Conservation (phyloP, 805 yeast genomes). For the Candida takata region DNA sequence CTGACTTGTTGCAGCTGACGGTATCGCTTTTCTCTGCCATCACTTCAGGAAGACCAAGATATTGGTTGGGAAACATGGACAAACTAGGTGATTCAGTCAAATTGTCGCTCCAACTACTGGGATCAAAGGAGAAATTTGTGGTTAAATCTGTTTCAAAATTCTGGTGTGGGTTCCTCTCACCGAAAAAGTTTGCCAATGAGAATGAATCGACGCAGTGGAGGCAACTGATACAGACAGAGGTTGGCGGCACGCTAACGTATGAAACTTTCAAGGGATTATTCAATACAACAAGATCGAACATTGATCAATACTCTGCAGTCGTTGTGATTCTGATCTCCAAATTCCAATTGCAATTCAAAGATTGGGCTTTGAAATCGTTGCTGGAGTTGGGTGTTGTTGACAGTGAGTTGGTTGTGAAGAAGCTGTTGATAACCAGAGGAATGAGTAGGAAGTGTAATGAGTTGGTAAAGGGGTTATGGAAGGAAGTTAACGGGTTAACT, state of each 20-base stretch:
- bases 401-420: conserved; percentile 43
- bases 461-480: conserved; percentile 58
- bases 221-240: conserved; percentile 25
- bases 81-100: conserved; percentile 21
- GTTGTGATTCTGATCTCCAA: conserved; percentile 43
- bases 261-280: conserved; percentile 37
- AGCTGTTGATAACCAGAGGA: conserved; percentile 58
- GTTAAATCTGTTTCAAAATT: conserved; percentile 44
- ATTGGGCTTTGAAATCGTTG: conserved; percentile 37
- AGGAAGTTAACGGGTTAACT: conserved; percentile 47
- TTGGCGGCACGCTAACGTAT: conserved; percentile 27
- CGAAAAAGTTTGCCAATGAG: conserved; percentile 38
- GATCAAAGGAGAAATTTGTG: conserved; percentile 43
- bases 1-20: conserved; percentile 49
- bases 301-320: conserved; percentile 50
- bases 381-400: conserved; percentile 21
- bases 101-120: conserved; percentile 26
- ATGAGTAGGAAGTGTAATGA: conserved; percentile 48
- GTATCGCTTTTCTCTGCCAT: conserved; percentile 45
- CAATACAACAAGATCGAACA: conserved; percentile 48
- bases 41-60: conserved; percentile 41
- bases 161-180: conserved; percentile 41
- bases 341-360: conserved; percentile 39
- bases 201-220: conserved; percentile 31
- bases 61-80: conserved; percentile 32